Conservation (phyloP, 441 rosid genomes). For the Populus tomentosa region DNA sequence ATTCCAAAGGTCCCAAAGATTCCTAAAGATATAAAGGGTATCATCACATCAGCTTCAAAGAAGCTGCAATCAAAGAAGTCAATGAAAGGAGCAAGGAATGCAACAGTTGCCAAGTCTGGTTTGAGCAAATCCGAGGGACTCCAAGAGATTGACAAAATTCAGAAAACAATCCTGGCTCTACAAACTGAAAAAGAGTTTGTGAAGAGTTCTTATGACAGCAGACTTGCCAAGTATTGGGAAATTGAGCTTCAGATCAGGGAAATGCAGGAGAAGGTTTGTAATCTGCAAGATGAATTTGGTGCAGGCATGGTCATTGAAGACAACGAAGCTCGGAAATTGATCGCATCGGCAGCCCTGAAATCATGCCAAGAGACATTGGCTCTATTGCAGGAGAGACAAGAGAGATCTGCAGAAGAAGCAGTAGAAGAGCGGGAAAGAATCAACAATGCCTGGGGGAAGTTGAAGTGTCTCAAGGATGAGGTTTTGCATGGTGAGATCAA, state of each 20-base stretch:
- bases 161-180: conserved; percentile 65
- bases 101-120: conserved; percentile 50
- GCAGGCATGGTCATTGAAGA: conserved; percentile 69
- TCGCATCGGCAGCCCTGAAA: conserved; percentile 71
- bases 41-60: conserved; percentile 37
- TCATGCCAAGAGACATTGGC: conserved; percentile 74
- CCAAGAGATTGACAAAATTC: conserved; percentile 66
- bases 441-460: conserved; percentile 39
- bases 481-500: conserved; percentile 25
- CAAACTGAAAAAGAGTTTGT: conserved; percentile 90
- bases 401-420: conserved; percentile 53
- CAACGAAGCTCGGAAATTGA: conserved; percentile 70
- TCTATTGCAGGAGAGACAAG: conserved; percentile 64
- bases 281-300: conserved; percentile 74
- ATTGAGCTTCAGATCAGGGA: conserved; percentile 52
- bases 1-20: conserved; percentile 62
- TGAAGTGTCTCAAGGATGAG: conserved; percentile 44
- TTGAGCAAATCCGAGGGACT: conserved; percentile 57
- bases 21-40: conserved; percentile 56
- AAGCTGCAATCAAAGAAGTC: conserved; percentile 41
- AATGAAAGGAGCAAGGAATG: conserved; percentile 18
- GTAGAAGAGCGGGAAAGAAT: conserved; percentile 48
- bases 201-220: conserved; percentile 66
- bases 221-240: conserved; percentile 67
- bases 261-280: conserved; percentile 52